A percentile compares a stretch with the other conserved stretches of the same genome.
Conservation (phyloP, 2,329 filamentous ascomycete genomes). For the Colletotrichum spaethianum region DNA sequence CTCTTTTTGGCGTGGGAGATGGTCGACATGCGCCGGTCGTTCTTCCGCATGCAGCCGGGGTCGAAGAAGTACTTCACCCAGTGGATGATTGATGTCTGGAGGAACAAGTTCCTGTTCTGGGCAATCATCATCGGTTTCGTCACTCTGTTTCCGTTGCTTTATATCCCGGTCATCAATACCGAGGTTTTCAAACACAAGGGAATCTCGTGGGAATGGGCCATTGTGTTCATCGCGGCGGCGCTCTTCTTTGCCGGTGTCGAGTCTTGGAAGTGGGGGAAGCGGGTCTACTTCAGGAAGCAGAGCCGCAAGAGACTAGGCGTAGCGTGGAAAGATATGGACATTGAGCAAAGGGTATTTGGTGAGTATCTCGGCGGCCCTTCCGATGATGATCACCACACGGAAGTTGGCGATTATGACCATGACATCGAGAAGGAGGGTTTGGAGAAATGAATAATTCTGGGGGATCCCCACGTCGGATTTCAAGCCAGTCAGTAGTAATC, state of each 20-base stretch:
- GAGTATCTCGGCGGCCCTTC: slow-evolving; percentile 49
- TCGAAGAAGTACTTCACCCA: slow-evolving; percentile 74
- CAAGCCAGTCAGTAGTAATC: background rate
- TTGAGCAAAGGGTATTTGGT: slow-evolving; percentile 57
- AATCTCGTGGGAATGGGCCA: slow-evolving; percentile 75
- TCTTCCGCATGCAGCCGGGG: slow-evolving; percentile 81
- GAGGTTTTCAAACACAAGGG: slow-evolving; percentile 72
- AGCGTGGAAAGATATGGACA: slow-evolving; percentile 54
- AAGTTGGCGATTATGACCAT: background rate
- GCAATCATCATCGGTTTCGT: slow-evolving; percentile 66
- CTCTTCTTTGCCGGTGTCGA: slow-evolving; percentile 77
- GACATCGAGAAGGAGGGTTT: background rate
- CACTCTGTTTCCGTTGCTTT: slow-evolving; percentile 66
- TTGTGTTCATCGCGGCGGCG: slow-evolving; percentile 54
- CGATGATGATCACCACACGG: slow-evolving; percentile 8
- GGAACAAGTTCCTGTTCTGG: slow-evolving; percentile 81
- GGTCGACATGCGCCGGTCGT: slow-evolving; percentile 78
- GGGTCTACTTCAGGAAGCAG: slow-evolving; percentile 62
- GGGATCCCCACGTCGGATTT: background rate
- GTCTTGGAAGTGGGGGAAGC: slow-evolving; percentile 77
- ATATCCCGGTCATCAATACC: slow-evolving; percentile 73
- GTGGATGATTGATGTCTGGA: slow-evolving; percentile 78
- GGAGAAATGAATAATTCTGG: background rate
- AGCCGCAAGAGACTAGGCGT: slow-evolving; percentile 24
- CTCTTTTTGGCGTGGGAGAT: slow-evolving; percentile 86